Percentiles rank a stretch among this genome's conserved stretches.
phyloP scores from a whole-genome alignment of 2,329 filamentous ascomycete genomes.

The Thielaviopsis euricoi region DNA sequence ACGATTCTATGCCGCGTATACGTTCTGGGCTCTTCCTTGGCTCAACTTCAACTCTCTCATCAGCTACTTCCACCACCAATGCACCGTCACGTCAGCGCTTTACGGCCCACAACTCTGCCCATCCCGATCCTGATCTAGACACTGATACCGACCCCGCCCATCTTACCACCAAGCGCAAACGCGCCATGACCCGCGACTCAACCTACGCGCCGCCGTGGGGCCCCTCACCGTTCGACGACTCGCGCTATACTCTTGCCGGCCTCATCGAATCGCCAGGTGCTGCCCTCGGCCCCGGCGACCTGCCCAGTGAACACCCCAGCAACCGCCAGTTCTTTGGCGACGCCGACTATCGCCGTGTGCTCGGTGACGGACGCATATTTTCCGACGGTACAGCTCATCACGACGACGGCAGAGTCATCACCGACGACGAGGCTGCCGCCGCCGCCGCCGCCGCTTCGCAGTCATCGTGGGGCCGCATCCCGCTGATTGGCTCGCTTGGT shows the following conservation, averaged over 20 bases:
- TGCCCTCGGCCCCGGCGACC: conserved; percentile 4
- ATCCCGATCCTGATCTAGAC: not conserved
- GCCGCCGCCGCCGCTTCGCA: not conserved
- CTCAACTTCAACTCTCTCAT: not conserved
- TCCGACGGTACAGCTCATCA: not conserved
- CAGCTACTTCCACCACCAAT: not conserved
- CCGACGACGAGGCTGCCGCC: not conserved
- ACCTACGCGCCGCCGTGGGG: not conserved
- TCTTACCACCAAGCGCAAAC: conserved; percentile 2
- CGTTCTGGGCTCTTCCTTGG: not conserved
- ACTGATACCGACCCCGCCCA: not conserved
- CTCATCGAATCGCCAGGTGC: conserved; percentile 26
- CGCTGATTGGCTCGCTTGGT: conserved; percentile 42
- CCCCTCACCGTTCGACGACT: not conserved
- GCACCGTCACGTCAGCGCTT: not conserved
- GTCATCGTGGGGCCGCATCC: conserved; percentile 32
- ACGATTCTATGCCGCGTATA: conserved; percentile 1
- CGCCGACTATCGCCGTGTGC: conserved; percentile 34
- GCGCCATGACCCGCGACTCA: not conserved
- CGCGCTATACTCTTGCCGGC: conserved; percentile 27
- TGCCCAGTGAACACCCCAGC: conserved; percentile 25
- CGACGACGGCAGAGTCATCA: not conserved
- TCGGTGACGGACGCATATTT: conserved; percentile 26
- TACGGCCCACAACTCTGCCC: too few relatives aligned
- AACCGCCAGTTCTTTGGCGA: conserved; percentile 24